Evolutionary conservation across 164 flowering plant genomes (phyloP), one percentile per base, ranked within the genome.

Genomic region (Dillenia suffruticosa): DNA sequence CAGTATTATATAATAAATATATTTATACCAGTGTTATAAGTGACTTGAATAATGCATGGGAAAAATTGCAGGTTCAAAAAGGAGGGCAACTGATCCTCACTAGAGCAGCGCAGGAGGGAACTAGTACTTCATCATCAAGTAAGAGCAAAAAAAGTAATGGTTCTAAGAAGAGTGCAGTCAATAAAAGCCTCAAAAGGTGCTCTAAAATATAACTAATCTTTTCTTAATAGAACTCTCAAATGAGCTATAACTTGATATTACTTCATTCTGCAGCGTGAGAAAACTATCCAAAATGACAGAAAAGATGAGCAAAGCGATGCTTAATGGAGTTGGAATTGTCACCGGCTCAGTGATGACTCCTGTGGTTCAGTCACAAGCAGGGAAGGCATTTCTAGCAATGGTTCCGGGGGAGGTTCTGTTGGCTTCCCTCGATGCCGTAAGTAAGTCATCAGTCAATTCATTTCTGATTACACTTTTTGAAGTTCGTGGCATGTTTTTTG

Each of bases 361-460:
- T 1, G 14, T 88, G 49, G 77, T 87, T 56, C 74, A 65, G 54
- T 87, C 98, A 16, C 77, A 80, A 66, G 80, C 94, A 3, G 97
- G 97, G 63, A 84, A 83, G 69, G 58, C 75, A 11, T 75, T 93
- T 64, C 61, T 89, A 1, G 43, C 74, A 66, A 75, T 74, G 87
- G 81, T 81, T 68, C 96, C 98, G 5, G 97, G 97, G 51, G 82
- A 93, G 59, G 91, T 89, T 58, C 82, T 93, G 54, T 64, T 93
- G 70, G 98, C 92, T 61, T 83, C 98, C 9, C 88, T 93, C 12
- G 98, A 90, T 79, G 90, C 89, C 19, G 73, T 93, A 68, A 81
- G 97, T 93, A 80, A 84, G 97, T 84, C 9, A n/a, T 32, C 16
- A 26, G 10, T 9, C 45, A 12, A 16, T 40, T 26, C 14, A 8